Evolutionary conservation across 257 asterid species (phyloP), one percentile per base, ranked within the genome.

Genomic region (Solanum dulcamara): DNA sequence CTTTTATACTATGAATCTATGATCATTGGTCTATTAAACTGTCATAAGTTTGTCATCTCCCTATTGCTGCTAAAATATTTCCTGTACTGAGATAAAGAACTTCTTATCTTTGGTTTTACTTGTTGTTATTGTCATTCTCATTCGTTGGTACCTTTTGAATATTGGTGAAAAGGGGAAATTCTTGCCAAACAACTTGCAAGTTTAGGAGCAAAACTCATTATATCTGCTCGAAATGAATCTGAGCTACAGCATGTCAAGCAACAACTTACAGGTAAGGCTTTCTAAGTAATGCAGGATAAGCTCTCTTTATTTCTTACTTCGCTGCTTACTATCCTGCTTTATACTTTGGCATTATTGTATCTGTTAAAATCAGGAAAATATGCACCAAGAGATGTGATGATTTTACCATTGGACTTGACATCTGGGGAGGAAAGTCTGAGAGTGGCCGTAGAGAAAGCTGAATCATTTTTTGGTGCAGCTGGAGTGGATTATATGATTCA

Each of bases 401-500:
- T 95, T 88, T 93, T 95, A 89, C 98, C 98, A 85, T 87, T 96
- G 93, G 98, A 96, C 90, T 90, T 96, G 94, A 84, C 94, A 38
- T 89, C 89, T 84, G 97, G 98, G 44, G 98, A 96, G 85, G 93
- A 90, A 84, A 72, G 89, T 88, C 92, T 96, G 68, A 88, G 83
- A 68, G 93, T 90, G 84, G 96, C 92, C 59, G 97, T 95, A 20
- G 91, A 87, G 91, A 92, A 90, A 89, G 98, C 98, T 80, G 97
- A 96, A 86, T 92, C 97, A 6, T 84, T 90, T 86, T 96, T 95
- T 80, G 90, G 84, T 79, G 97, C 94, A 87, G 93, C 94, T 2
- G 99, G 98, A n/a, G 98, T 96, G 89, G 99, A 96, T 90, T 95
- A 94, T 87, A 85, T 96, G 91, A 92, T 96, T 89, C 99, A 96